Percentiles rank a stretch among this genome's conserved stretches.
Conservation (phyloP, 169 alveolate species). For the Babesia ovata region DNA sequence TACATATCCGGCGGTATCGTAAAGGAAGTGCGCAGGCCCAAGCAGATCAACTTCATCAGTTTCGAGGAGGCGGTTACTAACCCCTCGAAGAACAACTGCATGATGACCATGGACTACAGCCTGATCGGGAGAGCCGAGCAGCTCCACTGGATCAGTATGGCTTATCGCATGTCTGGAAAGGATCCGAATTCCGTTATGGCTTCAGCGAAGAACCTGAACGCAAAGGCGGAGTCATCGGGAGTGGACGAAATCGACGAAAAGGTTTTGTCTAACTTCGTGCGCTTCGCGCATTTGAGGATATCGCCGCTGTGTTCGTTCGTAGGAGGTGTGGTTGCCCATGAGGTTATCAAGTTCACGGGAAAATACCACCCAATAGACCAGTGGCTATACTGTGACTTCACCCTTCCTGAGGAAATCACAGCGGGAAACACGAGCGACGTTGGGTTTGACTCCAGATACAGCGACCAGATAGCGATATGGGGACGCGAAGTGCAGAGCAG, state of each 20-base stretch:
- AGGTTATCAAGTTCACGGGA: slow-evolving; percentile 96
- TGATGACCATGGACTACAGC: slow-evolving; percentile 90
- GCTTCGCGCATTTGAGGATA: slow-evolving; percentile 80
- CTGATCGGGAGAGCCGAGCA: slow-evolving; percentile 95
- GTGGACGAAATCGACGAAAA: slow-evolving; percentile 86
- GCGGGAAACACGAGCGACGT: slow-evolving; percentile 53
- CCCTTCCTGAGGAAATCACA: slow-evolving; percentile 63
- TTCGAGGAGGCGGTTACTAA: slow-evolving; percentile 79
- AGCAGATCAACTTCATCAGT: slow-evolving; percentile 79
- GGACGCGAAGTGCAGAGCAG: slow-evolving; percentile 69
- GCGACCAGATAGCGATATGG: slow-evolving; percentile 72
- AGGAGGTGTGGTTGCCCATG: slow-evolving; percentile 97
- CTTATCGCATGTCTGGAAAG: slow-evolving; percentile 57
- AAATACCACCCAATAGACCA: slow-evolving; percentile 96
- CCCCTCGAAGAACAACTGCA: slow-evolving; percentile 80
- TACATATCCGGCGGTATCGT: slow-evolving; percentile 71
- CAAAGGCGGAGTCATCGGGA: slow-evolving; percentile 61
- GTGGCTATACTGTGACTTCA: slow-evolving; percentile 94
- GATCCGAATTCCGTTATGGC: slow-evolving; percentile 50
- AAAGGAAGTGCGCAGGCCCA: slow-evolving; percentile 91
- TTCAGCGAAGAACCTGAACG: slow-evolving; percentile 63
- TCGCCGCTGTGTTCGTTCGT: slow-evolving; percentile 95
- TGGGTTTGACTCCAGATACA: slow-evolving; percentile 67
- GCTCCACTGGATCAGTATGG: slow-evolving; percentile 89
- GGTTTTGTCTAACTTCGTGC: slow-evolving; percentile 81